A percentile compares a stretch with the other conserved stretches of the same genome.
phyloP scores from a whole-genome alignment of 305 asterid species.

The Fraxinus albicans region DNA sequence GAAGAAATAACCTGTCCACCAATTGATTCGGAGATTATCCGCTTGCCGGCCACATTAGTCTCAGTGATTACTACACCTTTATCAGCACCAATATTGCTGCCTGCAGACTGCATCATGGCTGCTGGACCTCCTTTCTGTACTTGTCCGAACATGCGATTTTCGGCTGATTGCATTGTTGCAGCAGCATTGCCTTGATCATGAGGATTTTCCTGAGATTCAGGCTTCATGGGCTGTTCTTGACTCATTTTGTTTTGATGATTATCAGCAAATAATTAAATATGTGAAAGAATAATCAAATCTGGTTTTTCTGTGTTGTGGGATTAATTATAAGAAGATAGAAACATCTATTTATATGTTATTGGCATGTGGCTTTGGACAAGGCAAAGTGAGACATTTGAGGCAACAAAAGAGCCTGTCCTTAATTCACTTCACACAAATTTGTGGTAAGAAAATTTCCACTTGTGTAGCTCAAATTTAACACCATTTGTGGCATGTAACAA shows the following conservation, averaged over 20 bases:
- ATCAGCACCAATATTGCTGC: not conserved
- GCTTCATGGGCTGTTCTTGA: slow-evolving; percentile 56
- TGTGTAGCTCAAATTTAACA: not conserved
- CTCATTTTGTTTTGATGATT: slow-evolving; percentile 40
- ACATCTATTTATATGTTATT: not conserved
- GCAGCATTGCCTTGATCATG: slow-evolving; percentile 7
- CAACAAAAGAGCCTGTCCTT: slow-evolving; percentile 2
- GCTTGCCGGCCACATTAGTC: slow-evolving; percentile 10
- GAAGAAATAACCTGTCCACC: slow-evolving; percentile 19
- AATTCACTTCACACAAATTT: not conserved
- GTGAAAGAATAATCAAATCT: not conserved
- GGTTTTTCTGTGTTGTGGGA: not conserved
- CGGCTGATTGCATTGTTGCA: not conserved
- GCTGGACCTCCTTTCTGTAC: not conserved
- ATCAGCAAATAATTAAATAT: not conserved
- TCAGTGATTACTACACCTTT: slow-evolving; percentile 24
- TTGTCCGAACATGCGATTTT: not conserved
- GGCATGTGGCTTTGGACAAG: not conserved
- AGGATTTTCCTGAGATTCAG: slow-evolving; percentile 22
- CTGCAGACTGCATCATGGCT: not conserved
- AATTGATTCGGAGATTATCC: slow-evolving; percentile 15
- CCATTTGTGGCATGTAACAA: not conserved
- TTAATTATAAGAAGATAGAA: not conserved
- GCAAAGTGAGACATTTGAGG: not conserved
- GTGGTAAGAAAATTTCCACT: not conserved